Base-by-base conservation (phyloP, 345 rosid species). In the Brassica juncea region DNA sequence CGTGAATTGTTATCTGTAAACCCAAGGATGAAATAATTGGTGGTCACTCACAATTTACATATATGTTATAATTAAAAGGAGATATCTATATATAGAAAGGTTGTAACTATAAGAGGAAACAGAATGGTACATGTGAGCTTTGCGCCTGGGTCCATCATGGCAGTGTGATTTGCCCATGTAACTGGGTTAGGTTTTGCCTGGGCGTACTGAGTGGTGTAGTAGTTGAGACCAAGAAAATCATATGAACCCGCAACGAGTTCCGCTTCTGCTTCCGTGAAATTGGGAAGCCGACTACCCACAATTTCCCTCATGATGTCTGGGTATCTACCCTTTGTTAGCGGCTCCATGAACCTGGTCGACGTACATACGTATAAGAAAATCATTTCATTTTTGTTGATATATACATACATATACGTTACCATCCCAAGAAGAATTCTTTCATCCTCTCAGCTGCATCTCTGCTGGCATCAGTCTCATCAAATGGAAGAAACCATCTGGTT, bases 401-500 rank as follows among this genome's bases (percentile, higher is more conserved):
- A 10, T 11, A 28, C 15, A 61, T 61, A 28, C 14, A 30, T 19
- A 1, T 3, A 39, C 15, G 5, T 42, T 78, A 78, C 82, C 82
- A 79, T 66, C 77, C 73, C 14, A 65, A 42, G 61, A 78, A 78
- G 66, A 78, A 78, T 2, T 37, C 72, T 55, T 57, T 71, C 10
- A 21, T 58, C 65, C 81, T 21, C 7, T 55, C 39, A 27, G 81
- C 19, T 15, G 81, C 81, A 0, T 8, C 35, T 78, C 0, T 1
- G 27, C n/a, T 64, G 0, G 15, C 66, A 5, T 60, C 64, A 35
- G 32, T 11, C 0, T 55, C 1, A 57, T 78, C 8, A 28, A 0
- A 65, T 35, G 81, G 77, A 16, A 78, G 81, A 66, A 78, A 71
- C 77, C 81, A 57, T 78, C 81, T 71, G 11, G 81, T 77, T 49